Evolutionary conservation across 169 alveolate species (phyloP), one percentile per base, ranked within the genome.

Genomic region (Plasmodium cynomolgi): DNA sequence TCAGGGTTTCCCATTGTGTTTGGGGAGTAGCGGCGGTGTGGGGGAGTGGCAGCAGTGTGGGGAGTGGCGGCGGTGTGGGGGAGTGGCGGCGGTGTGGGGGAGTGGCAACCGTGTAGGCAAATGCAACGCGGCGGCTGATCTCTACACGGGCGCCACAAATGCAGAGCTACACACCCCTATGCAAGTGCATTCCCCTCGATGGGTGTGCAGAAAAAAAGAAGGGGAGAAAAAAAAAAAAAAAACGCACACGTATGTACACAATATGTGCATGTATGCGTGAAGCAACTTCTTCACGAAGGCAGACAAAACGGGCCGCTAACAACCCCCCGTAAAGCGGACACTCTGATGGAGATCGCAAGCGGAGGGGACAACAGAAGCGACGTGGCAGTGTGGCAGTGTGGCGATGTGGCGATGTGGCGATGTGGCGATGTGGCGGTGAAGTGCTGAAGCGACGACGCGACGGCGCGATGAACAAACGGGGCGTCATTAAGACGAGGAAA

Each of bases 1-100:
- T 91, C 95, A 7, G 56, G 31, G 41, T n/a, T 91, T 9, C 92
- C 79, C 95, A 91, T 91, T 81, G 8, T 81, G 50, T 79, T 1
- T 41, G 6, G n/a, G n/a, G n/a, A n/a, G n/a, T n/a, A n/a, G n/a
- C n/a, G n/a, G n/a, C n/a, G n/a, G n/a, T n/a, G n/a, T n/a, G n/a
- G n/a, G n/a, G 34, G 23, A 0, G 20, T 80, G 7, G 56, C 7
- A 6, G 11, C 11, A 15, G 15, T 31, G 29, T 31, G n/a, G 29
- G 73, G 23, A 0, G 20, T 80, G 7, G 56, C 7, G 1, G 11
- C 11, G 17, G 15, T 31, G 29, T 31, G n/a, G 29, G 73, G 11
- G 11, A 31, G 31, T 29, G 56, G 26, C 26, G 58, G 7, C 9
- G 33, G 71, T n/a, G n/a, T n/a, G n/a, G n/a, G n/a, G 34, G 23